These are phyloP conservation scores for Capsicum baccatum DNA, from an alignment of 257 asterid species.

Conservation along the genomic window DNA sequence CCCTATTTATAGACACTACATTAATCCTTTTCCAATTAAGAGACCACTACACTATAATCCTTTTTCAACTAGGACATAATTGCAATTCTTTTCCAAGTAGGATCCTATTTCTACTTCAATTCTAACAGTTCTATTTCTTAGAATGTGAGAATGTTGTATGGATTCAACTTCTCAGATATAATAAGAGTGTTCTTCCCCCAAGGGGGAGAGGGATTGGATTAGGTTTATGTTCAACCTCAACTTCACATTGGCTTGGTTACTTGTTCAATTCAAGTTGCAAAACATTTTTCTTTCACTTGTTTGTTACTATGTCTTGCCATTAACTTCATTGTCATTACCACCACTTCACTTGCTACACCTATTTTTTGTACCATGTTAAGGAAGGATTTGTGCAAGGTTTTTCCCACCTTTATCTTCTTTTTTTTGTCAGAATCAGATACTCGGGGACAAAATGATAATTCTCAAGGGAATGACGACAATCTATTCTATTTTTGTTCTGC, in stretches of 20 bases:
- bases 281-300: neutral
- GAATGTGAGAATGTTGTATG: neutral
- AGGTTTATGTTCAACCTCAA: neutral
- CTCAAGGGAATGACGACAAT: neutral
- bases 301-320: conserved; percentile 14
- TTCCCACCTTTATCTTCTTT: neutral
- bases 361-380: neutral
- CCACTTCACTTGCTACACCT: conserved; percentile 19
- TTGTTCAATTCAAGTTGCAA: conserved; percentile 15
- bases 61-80: too few species aligned
- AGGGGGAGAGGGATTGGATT: neutral
- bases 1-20: too few species aligned
- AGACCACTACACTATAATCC: too few species aligned
- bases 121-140: neutral
- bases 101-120: too few species aligned
- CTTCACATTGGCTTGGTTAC: conserved; percentile 6
- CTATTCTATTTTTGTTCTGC: neutral
- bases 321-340: conserved; percentile 5
- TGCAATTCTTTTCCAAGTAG: too few species aligned
- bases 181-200: neutral
- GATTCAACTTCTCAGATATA: neutral
- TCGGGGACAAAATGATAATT: neutral
- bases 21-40: too few species aligned
- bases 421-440: neutral
- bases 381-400: neutral